Percentiles rank a stretch among this genome's conserved stretches.
These are phyloP conservation scores for Cynara cardunculus DNA, from an alignment of 129 eudicot genomes.

Conservation along the genomic window DNA sequence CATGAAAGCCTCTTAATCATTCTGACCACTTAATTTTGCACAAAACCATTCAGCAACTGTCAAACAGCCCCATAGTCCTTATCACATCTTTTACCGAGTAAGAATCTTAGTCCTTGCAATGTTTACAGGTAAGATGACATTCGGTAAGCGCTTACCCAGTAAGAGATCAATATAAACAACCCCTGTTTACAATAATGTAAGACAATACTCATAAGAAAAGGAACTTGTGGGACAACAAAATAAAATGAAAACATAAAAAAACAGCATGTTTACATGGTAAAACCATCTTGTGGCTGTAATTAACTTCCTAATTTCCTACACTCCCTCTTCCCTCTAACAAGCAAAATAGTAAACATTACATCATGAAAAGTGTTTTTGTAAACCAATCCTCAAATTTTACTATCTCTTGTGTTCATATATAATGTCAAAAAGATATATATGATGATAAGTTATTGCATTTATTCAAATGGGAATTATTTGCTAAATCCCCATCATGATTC, in stretches of 20 bases:
- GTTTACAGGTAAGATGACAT: too few species aligned
- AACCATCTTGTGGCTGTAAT: neutral
- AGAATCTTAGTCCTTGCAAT: too few species aligned
- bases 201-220: neutral
- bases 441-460: slow-evolving; percentile 7
- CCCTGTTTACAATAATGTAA: too few species aligned
- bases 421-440: slow-evolving; percentile 19
- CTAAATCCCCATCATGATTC: slow-evolving; percentile 5
- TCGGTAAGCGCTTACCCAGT: too few species aligned
- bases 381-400: neutral
- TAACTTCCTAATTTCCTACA: slow-evolving; percentile 18
- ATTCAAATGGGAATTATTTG: neutral
- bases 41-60: too few species aligned
- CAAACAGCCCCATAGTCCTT: too few species aligned
- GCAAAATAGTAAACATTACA: slow-evolving; percentile 17
- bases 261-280: neutral
- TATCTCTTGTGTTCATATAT: slow-evolving; percentile 5
- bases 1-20: too few species aligned
- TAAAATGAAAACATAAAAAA: neutral
- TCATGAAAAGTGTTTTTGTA: neutral
- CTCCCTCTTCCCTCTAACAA: slow-evolving; percentile 4
- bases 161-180: too few species aligned
- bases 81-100: too few species aligned
- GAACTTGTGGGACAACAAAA: neutral
- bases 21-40: too few species aligned